phyloP scores from a whole-genome alignment of 148 eudicot species.

The Dianthus caryophyllus region DNA sequence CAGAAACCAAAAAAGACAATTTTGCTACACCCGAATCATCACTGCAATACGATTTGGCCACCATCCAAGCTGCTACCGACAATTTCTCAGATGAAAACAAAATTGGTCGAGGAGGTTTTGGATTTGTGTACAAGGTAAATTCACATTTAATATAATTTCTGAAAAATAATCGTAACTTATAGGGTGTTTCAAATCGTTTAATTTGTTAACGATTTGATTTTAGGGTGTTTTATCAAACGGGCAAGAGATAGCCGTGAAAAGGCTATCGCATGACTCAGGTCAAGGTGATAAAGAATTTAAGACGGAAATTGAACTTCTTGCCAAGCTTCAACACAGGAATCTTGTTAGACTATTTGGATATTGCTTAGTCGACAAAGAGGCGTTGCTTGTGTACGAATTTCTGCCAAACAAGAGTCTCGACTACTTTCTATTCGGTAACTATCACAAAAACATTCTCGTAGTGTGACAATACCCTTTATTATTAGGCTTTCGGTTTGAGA shows the following conservation, averaged over 20 bases:
- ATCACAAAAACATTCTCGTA: neutral
- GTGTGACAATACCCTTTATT: neutral
- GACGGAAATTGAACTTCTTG: constrained; percentile 10
- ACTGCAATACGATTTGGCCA: constrained; percentile 5
- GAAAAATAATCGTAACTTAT: too few species aligned
- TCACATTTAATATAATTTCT: neutral
- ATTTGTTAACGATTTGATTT: neutral
- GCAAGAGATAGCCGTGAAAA: constrained; percentile 15
- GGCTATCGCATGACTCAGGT: constrained; percentile 6
- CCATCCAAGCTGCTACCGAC: constrained; percentile 13
- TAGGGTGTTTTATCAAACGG: constrained; percentile 13
- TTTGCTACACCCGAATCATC: neutral
- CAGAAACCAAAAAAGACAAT: neutral
- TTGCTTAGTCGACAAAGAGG: neutral
- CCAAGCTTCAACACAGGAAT: constrained; percentile 17
- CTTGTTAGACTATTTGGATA: constrained; percentile 12
- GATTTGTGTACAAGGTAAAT: constrained; percentile 12
- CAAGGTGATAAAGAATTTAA: constrained; percentile 21
- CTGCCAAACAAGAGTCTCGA: constrained; percentile 17
- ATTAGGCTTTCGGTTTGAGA: too few species aligned
- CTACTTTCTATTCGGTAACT: constrained; percentile 13
- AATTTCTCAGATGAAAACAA: constrained; percentile 6
- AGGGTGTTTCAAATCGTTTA: too few species aligned
- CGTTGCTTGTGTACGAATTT: constrained; percentile 12
- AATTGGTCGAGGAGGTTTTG: constrained; percentile 18